Conservation (phyloP, 768 basidiomycete genomes). For the Psilocybe cyanescens region DNA sequence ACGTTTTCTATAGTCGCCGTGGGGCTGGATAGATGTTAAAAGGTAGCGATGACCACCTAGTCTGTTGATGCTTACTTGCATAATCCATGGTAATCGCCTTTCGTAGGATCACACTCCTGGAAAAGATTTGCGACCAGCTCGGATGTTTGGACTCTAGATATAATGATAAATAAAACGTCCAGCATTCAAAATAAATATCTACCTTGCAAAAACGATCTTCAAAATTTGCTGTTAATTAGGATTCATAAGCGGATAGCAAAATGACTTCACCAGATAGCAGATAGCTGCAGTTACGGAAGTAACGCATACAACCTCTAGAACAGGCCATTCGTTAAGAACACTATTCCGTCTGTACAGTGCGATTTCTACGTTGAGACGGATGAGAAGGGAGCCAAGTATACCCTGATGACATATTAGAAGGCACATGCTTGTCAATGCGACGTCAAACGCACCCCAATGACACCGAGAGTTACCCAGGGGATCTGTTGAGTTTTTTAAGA, state of each 20-base stretch:
- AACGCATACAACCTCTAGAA: conserved; percentile 64
- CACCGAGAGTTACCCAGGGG: conserved; percentile 69
- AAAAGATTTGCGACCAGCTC: conserved; percentile 86
- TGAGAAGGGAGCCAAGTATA: conserved; percentile 64
- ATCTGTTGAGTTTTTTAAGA: conserved; percentile 42
- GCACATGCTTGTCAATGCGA: neutral
- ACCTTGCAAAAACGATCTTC: conserved; percentile 72
- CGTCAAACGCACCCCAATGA: conserved; percentile 54
- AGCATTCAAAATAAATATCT: conserved; percentile 6
- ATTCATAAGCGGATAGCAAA: neutral
- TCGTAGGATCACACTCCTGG: conserved; percentile 75
- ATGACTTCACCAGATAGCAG: conserved; percentile 59
- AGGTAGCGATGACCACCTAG: neutral
- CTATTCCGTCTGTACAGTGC: conserved; percentile 66
- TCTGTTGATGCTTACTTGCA: conserved; percentile 65
- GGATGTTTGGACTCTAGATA: conserved; percentile 66
- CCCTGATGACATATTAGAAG: conserved; percentile 45
- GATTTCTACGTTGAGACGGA: conserved; percentile 65
- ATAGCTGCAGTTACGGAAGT: conserved; percentile 72
- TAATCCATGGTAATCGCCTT: conserved; percentile 72
- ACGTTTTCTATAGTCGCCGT: conserved; percentile 70
- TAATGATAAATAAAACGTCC: neutral
- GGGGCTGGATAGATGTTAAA: conserved; percentile 41
- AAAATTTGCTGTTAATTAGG: neutral
- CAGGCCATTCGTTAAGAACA: conserved; percentile 59